Conservation (phyloP, 805 yeast species). For the Metschnikowia koreensis region DNA sequence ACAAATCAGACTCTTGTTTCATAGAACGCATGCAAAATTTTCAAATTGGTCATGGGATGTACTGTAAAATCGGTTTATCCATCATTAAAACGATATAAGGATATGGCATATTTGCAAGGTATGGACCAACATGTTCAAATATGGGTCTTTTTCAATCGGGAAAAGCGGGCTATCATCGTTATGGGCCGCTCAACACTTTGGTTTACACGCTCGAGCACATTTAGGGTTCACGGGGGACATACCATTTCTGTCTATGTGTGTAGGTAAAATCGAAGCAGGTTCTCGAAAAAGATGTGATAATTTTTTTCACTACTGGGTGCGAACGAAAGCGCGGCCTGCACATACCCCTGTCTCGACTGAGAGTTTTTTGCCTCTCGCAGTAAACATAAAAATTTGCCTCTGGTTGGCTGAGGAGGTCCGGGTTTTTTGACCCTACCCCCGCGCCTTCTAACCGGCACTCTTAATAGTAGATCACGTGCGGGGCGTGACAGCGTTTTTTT, state of each 20-base stretch:
- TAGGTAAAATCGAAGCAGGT: constrained; percentile 6
- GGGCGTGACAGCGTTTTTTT: constrained; percentile 14
- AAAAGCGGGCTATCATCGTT: not conserved
- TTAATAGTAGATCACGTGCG: constrained; percentile 11
- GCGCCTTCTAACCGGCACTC: not conserved
- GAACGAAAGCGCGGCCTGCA: constrained; percentile 5
- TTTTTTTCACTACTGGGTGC: constrained; percentile 19
- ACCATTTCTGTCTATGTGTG: constrained; percentile 22
- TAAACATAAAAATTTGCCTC: not conserved
- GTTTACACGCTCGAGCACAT: not conserved
- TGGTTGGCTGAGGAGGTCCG: constrained; percentile 3
- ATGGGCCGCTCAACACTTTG: not conserved
- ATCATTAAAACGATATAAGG: too few species aligned
- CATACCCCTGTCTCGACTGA: not conserved
- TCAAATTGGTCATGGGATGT: too few species aligned
- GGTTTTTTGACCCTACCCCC: constrained; percentile 4
- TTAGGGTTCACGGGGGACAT: constrained; percentile 12
- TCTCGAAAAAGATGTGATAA: constrained; percentile 13
- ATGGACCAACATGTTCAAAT: too few species aligned
- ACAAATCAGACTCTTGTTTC: too few species aligned
- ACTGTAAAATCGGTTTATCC: too few species aligned
- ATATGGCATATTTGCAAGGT: too few species aligned
- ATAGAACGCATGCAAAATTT: too few species aligned
- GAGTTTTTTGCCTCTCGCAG: not conserved
- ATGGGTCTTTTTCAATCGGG: not conserved